phyloP scores from a whole-genome alignment of 139 green algal genomes.

The Chlamydomonas asymmetrica region DNA sequence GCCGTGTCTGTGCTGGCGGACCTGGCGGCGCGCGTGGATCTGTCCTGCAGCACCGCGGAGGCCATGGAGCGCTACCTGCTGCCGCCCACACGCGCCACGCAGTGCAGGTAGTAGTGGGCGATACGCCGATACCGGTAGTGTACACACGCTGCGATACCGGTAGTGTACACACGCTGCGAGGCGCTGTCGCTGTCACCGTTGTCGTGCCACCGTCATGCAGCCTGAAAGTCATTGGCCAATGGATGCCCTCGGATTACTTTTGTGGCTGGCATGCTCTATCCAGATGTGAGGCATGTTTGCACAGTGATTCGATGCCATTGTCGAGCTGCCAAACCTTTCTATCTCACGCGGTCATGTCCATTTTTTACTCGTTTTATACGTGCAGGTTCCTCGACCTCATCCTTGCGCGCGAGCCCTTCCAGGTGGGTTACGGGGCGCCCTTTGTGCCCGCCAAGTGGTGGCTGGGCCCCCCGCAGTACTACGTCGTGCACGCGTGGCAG shows the following conservation, averaged over 20 bases:
- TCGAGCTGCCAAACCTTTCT: not conserved
- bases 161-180: not conserved
- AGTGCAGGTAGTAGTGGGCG: constrained; percentile 5
- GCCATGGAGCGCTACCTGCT: not conserved
- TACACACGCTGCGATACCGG: not conserved
- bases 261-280: not conserved
- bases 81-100: not conserved
- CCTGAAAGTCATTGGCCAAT: not conserved
- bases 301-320: not conserved
- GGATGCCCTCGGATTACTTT: no score
- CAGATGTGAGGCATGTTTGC: not conserved
- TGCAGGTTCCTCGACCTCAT: constrained; percentile 6
- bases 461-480: constrained; percentile 7
- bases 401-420: not conserved
- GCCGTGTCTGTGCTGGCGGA: no score
- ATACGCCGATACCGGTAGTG: no score
- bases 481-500: constrained; percentile 11
- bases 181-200: not conserved
- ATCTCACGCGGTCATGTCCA: not conserved
- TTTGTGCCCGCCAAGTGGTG: constrained; percentile 2
- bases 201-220: not conserved
- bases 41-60: not conserved
- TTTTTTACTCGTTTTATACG: not conserved
- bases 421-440: not conserved
- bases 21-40: not conserved